phyloP scores from a whole-genome alignment of 306 rosid species.

The Senna tora region DNA sequence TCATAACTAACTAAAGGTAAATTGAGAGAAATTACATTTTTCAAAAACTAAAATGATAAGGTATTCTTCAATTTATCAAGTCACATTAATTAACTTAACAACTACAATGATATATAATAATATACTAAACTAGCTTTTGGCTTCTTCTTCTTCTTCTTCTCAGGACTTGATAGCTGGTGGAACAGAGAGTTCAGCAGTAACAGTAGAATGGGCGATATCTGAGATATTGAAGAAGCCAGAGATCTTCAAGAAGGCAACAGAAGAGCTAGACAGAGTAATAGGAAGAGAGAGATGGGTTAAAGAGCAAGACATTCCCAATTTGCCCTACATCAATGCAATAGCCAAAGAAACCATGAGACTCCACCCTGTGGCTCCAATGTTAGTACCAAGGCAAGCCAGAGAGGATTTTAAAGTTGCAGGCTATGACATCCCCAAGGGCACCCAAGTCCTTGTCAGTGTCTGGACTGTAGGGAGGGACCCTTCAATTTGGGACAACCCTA shows the following conservation, averaged over 20 bases:
- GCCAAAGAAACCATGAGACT: slow-evolving; percentile 59
- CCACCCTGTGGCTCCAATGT: slow-evolving; percentile 62
- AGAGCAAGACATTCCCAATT: slow-evolving; percentile 53
- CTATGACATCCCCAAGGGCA: slow-evolving; percentile 57
- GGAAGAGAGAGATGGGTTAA: slow-evolving; percentile 62
- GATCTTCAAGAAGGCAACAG: slow-evolving; percentile 44
- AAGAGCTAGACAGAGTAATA: slow-evolving; percentile 58
- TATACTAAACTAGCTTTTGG: too few relatives aligned
- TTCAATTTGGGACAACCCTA: slow-evolving; percentile 52
- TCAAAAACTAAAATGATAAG: too few relatives aligned
- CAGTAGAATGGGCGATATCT: slow-evolving; percentile 60
- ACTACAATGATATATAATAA: too few relatives aligned
- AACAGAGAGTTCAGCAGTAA: slow-evolving; percentile 54
- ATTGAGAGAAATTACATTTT: too few relatives aligned
- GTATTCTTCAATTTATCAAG: too few relatives aligned
- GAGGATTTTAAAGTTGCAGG: slow-evolving; percentile 46
- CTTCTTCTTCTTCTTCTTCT: neutral
- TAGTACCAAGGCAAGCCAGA: slow-evolving; percentile 45
- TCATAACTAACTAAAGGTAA: too few relatives aligned
- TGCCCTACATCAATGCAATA: slow-evolving; percentile 52
- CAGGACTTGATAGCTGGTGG: slow-evolving; percentile 59
- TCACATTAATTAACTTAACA: too few relatives aligned
- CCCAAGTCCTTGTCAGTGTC: slow-evolving; percentile 45
- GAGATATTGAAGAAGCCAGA: slow-evolving; percentile 57
- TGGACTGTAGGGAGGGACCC: slow-evolving; percentile 64